Conservation (phyloP, 129 eudicot genomes). For the Arctium lappa region DNA sequence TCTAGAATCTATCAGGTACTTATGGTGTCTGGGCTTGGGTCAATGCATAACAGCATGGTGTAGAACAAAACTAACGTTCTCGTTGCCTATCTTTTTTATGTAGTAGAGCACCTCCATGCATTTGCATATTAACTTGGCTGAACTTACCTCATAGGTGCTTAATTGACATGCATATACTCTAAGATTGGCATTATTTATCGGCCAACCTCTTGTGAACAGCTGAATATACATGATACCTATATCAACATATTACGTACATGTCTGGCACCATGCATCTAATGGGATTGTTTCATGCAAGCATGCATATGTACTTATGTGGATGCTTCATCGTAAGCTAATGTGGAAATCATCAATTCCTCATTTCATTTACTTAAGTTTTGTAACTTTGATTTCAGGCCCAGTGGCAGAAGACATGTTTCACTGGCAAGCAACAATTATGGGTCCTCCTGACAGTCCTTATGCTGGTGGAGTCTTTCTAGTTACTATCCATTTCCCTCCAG, state of each 20-base stretch:
- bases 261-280: neutral
- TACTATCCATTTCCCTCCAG: constrained; percentile 74
- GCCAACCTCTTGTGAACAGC: neutral
- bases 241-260: neutral
- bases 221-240: neutral
- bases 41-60: neutral
- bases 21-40: no score
- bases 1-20: no score
- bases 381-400: constrained; percentile 44
- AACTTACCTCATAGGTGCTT: neutral
- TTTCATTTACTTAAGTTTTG: constrained; percentile 1
- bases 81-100: neutral
- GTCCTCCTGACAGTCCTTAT: constrained; percentile 78
- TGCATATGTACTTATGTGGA: neutral
- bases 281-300: neutral
- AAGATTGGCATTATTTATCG: neutral
- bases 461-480: constrained; percentile 74
- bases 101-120: neutral
- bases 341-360: neutral
- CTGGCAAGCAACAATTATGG: constrained; percentile 86
- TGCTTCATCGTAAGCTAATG: neutral
- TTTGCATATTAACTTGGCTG: constrained; percentile 5
- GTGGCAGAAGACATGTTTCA: constrained; percentile 88
- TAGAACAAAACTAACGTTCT: neutral
- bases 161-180: neutral